Evolutionary conservation across 1,284 basidiomycete species (phyloP).

Genomic region (Coniophora puteana): DNA sequence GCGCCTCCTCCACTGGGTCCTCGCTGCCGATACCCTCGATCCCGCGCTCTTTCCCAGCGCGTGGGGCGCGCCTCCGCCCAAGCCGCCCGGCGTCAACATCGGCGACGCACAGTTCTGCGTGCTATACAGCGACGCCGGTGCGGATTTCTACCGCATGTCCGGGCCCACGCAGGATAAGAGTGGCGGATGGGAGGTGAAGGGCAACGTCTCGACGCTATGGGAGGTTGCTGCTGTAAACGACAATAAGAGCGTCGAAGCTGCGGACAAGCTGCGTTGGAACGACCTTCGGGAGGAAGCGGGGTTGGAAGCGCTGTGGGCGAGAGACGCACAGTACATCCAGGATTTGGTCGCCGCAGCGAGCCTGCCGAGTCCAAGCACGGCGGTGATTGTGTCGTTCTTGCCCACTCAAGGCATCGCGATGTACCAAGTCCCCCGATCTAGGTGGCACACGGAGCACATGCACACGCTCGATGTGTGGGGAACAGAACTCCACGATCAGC

Average conservation of each 20-base stretch:
- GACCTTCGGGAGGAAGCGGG: constrained; percentile 14
- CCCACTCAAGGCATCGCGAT: constrained; percentile 18
- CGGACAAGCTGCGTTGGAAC: constrained; percentile 28
- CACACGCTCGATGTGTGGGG: constrained; percentile 34
- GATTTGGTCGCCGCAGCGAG: constrained; percentile 20
- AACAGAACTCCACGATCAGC: constrained; percentile 19
- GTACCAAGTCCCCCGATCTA: constrained; percentile 13
- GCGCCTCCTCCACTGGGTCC: constrained; percentile 41
- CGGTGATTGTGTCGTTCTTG: constrained; percentile 15
- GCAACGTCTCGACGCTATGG: constrained; percentile 43
- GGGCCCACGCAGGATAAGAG: constrained; percentile 31
- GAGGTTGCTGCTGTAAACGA: constrained; percentile 12
- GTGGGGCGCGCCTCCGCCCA: constrained; percentile 36
- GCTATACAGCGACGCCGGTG: constrained; percentile 63
- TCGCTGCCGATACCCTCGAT: constrained; percentile 25
- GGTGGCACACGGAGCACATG: constrained; percentile 9
- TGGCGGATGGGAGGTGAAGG: constrained; percentile 47
- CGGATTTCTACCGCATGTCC: constrained; percentile 45
- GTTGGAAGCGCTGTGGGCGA: constrained; percentile 13
- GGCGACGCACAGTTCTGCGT: constrained; percentile 44
- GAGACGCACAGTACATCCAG: constrained; percentile 20
- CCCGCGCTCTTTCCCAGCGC: constrained; percentile 30
- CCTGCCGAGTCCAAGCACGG: constrained; percentile 5
- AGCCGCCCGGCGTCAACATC: constrained; percentile 13
- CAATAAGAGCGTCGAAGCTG: constrained; percentile 1